Base-by-base conservation (phyloP, 2,329 filamentous ascomycete species). In the Stemphylium lycopersici region DNA sequence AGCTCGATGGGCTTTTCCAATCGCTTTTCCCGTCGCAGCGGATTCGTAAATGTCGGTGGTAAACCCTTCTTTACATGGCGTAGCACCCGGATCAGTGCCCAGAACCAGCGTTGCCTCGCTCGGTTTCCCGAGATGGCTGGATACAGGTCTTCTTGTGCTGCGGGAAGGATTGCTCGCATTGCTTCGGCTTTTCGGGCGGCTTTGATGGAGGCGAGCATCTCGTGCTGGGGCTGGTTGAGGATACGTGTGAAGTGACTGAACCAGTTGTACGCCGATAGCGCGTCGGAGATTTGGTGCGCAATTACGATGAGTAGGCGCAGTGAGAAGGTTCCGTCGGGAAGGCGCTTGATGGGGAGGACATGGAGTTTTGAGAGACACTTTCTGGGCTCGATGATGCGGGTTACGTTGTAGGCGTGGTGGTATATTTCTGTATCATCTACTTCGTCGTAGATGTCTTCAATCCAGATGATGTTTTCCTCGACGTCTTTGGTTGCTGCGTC, bases 141-240 rank as follows among this genome's bases (percentile, higher is more conserved):
- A 43, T 81, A 81, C 0, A 80, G 55, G 16, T 79, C 77, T 67
- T 81, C 79, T 65, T 81, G 79, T 1, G 79, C 77, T 1, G 70
- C 67, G 3, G 78, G 78, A 0, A 81, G 64, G 15, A 65, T 66
- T 5, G 37, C 40, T n/a, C 44, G 44, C 4, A 80, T 63, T 6
- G 49, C 53, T 2, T 62, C 49, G 3, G 38, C 24, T 0, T 39
- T 20, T 10, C 59, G 32, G 4, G 51, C 39, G 0, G 32, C 7
- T 0, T 24, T 26, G 13, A 70, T 63, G 0, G 63, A 56, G 2
- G 39, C 31, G 15, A 59, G 24, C 8, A 69, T 55, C 0, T 49
- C 26, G 22, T 3, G 22, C 1, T 13, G 4, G 2, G 63, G 38
- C 10, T 51, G 48, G 39, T 70, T 71, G 2, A 71, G 41, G 6